Evolutionary conservation across 1,139 yeast species (phyloP).

Genomic region (Meyerozyma sp.): DNA sequence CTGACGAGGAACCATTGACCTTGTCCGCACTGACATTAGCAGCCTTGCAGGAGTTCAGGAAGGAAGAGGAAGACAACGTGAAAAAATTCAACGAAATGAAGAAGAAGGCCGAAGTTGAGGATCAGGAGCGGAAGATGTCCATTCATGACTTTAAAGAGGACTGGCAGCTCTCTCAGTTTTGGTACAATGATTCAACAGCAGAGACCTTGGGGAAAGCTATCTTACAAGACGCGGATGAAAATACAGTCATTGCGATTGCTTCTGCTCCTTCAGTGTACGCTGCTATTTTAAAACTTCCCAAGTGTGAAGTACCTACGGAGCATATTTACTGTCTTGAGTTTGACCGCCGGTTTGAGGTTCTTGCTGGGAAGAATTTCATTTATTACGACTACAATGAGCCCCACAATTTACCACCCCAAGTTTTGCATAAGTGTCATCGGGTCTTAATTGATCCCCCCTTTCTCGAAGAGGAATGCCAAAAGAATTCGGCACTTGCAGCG

Average conservation of each 20-base stretch:
- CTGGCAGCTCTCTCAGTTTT: constrained; percentile 88
- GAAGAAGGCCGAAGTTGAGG: constrained; percentile 53
- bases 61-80: constrained; percentile 58
- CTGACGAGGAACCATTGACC: constrained; percentile 39
- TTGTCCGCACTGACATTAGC: constrained; percentile 72
- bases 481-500: constrained; percentile 68
- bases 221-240: constrained; percentile 66
- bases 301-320: constrained; percentile 52
- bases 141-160: constrained; percentile 78
- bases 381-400: constrained; percentile 77
- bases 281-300: constrained; percentile 56
- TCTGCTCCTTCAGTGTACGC: constrained; percentile 94
- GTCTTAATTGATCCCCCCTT: constrained; percentile 88
- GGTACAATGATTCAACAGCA: constrained; percentile 67
- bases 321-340: constrained; percentile 72
- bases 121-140: constrained; percentile 24
- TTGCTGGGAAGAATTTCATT: constrained; percentile 68
- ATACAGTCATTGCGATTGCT: constrained; percentile 67
- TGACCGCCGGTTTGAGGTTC: constrained; percentile 67
- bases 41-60: constrained; percentile 66
- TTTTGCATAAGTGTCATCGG: constrained; percentile 63
- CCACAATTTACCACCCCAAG: constrained; percentile 49
- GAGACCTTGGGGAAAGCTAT: constrained; percentile 60
- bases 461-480: constrained; percentile 74
- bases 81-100: constrained; percentile 56